Base-by-base conservation (phyloP, 495 filamentous ascomycete genomes). In the Aspergillus bridgeri region DNA sequence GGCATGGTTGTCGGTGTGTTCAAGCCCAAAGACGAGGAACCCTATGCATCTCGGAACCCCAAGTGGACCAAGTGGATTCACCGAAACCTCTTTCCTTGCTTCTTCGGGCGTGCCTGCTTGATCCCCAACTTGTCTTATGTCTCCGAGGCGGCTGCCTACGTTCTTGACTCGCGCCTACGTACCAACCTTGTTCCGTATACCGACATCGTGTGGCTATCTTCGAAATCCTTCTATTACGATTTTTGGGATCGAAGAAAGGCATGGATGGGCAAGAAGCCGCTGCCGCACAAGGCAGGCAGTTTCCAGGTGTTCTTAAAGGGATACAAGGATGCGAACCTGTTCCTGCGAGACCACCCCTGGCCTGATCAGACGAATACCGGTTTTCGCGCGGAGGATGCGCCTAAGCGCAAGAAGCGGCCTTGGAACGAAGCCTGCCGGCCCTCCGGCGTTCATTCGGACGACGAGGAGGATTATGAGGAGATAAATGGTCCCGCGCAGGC, bases 81-180 rank as follows among this genome's bases (percentile, higher is more conserved):
- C 69, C 79, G 91, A 59, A 96, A 94, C 69, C 68, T 99, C 65
- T 97, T 99, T 67, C 94, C 94, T 23, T 99, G 92, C 75, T 96
- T 89, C 73, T 99, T 99, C 63, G 94, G 94, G 9, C 80, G 94
- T 60, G 91, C 92, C 48, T 98, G 94, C 67, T 83, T 99, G 54
- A 99, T 99, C 72, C 94, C 94, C 43, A 99, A 99, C 69, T 80
- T 99, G n/a, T 96, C 92, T 49, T 99, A 99, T 70, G 90, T 99
- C 64, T 97, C 92, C 57, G 94, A 99, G 78, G 94, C 94, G 18
- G 94, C 94, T 13, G 93, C 94, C 43, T 99, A 96, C 69, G 89
- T 96, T 3, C 83, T 99, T 46, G 94, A 99, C 75, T 85, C 85
- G 56, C 89, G 93, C 61, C 78, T 99, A 38, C 88, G 86, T 53